Evolutionary conservation across 2,329 filamentous ascomycete species (phyloP).

Genomic region (Malbranchea zuffiana): DNA sequence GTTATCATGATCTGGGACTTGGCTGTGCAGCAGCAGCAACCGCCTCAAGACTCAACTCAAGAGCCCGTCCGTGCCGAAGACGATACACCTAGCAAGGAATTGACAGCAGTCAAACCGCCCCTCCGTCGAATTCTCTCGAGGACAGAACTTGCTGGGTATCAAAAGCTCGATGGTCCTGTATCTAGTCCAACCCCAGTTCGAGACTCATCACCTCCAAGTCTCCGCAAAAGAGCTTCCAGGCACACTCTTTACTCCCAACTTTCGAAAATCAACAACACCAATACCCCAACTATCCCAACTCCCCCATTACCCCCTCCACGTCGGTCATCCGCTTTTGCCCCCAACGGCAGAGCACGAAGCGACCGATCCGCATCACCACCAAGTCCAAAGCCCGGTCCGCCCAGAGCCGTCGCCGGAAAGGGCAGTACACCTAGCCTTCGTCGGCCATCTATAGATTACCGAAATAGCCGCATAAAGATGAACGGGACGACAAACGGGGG

Average conservation of each 20-base stretch:
- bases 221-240: conserved; percentile 47
- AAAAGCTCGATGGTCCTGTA: conserved; percentile 39
- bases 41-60: conserved; percentile 21
- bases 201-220: conserved; percentile 39
- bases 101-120: conserved; percentile 54
- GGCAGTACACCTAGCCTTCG: conserved; percentile 27
- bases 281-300: conserved; percentile 22
- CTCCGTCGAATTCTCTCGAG: conserved; percentile 77
- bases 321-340: conserved; percentile 22
- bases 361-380: conserved; percentile 31
- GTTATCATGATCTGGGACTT: conserved; percentile 69
- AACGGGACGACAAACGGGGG: conserved; percentile 17
- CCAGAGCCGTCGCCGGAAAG: conserved; percentile 22
- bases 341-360: conserved; percentile 20
- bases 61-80: conserved; percentile 27
- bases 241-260: conserved; percentile 35
- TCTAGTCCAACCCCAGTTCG: conserved; percentile 34
- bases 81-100: conserved; percentile 36
- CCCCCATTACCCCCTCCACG: conserved; percentile 21
- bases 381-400: conserved; percentile 23
- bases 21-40: conserved; percentile 24
- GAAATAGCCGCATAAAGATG: conserved; percentile 34
- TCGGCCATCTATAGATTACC: conserved; percentile 42
- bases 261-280: conserved; percentile 20
- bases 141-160: conserved; percentile 73